Evolutionary conservation across 371 early-diverging fungal species (phyloP), one percentile per base, ranked within the genome.

Genomic region (Apophysomyces trapeziformis): DNA sequence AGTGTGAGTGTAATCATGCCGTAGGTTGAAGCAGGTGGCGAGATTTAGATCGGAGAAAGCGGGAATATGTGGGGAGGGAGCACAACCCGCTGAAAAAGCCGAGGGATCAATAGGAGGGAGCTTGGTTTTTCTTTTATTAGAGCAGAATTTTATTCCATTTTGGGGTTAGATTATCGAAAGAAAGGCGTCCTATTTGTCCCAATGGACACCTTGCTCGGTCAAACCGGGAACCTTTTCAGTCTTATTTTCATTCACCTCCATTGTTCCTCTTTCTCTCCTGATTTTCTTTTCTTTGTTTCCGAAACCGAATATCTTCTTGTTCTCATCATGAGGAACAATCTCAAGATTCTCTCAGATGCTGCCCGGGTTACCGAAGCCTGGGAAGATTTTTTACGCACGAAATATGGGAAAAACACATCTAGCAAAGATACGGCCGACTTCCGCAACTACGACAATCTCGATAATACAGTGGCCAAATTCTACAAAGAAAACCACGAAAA

Each of bases 401-500:
- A 74, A 39, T 78, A 76, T 36, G 74, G 74, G 12, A 57, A 61
- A 21, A 68, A 74, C 13, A 68, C 65, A 12, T 62, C 65, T 60
- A 18, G 21, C 32, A 62, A 62, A 35, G 62, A 62, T 16, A 62
- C 41, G 35, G 38, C 38, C 8, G 58, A 44, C 9, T 75, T 73
- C 45, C 70, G 79, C 46, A 78, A 79, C 41, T 77, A 82, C 21
- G 26, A 68, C 37, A 57, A 71, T 38, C 71, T 71, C n/a, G 71
- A 72, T 7, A 70, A 75, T 2, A 65, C 67, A 0, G 76, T 81
- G 0, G 66, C 73, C 3, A 63, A 63, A 13, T 77, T 77, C 16
- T 82, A 77, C 58, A 70, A 70, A 39, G 78, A 79, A 36, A 79
- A 79, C 21, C 82, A 79, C 60, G 68, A 66, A 41, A 76, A 80